These are phyloP conservation scores for Torrubiella hemipterigena DNA, from an alignment of 2,329 filamentous ascomycete genomes.

Conservation along the genomic window DNA sequence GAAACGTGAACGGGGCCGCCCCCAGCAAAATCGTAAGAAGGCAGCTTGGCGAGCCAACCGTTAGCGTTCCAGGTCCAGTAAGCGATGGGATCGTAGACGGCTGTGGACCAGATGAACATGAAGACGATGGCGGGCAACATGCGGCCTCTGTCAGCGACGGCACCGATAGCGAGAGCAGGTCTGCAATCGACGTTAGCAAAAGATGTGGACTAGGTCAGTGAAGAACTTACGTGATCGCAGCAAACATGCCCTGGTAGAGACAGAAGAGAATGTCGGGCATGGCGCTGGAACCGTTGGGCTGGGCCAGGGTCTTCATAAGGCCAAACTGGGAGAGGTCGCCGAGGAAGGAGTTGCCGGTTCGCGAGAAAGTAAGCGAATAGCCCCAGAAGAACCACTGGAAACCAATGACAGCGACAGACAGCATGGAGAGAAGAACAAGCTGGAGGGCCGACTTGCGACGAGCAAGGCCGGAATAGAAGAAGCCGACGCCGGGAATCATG, in stretches of 20 bases:
- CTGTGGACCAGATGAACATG: conserved; percentile 59
- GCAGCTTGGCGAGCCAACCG: conserved; percentile 59
- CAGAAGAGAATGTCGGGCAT: conserved; percentile 78
- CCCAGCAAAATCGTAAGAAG: conserved; percentile 63
- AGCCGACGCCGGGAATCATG: conserved; percentile 89
- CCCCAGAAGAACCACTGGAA: conserved; percentile 98
- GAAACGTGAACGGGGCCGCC: conserved; percentile 67
- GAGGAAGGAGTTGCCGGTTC: conserved; percentile 65
- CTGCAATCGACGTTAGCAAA: conserved; percentile 17
- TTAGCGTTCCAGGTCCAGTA: conserved; percentile 70
- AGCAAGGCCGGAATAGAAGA: conserved; percentile 88
- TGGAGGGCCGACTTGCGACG: conserved; percentile 81
- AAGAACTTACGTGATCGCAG: conserved; percentile 64
- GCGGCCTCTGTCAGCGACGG: conserved; percentile 48
- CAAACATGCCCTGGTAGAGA: conserved; percentile 83
- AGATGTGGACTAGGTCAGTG: background rate
- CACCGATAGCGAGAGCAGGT: conserved; percentile 46
- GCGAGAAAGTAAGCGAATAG: conserved; percentile 76
- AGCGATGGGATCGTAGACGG: conserved; percentile 62
- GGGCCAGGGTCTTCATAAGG: conserved; percentile 62
- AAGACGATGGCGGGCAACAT: conserved; percentile 51
- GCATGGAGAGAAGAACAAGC: conserved; percentile 74
- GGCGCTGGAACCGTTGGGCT: conserved; percentile 58
- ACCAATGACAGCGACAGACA: conserved; percentile 65
- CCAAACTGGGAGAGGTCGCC: conserved; percentile 74